Conservation (phyloP, 306 rosid genomes). For the Lablab purpureus region DNA sequence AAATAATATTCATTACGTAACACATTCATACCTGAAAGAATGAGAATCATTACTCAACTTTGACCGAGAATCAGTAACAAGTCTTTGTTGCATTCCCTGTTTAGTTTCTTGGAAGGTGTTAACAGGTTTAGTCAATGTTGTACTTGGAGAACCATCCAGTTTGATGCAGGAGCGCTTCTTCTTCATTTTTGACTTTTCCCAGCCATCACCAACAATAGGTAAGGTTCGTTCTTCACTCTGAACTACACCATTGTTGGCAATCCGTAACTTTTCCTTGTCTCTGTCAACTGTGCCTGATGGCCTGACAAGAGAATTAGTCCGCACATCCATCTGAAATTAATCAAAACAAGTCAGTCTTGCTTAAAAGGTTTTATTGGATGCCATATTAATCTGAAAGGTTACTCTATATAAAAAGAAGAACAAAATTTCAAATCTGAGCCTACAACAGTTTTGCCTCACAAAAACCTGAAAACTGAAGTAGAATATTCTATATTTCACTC, state of each 20-base stretch:
- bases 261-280: constrained; percentile 85
- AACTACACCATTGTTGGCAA: constrained; percentile 69
- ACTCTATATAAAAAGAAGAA: constrained; percentile 40
- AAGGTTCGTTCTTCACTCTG: constrained; percentile 85
- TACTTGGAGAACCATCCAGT: constrained; percentile 83
- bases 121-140: constrained; percentile 65
- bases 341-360: constrained; percentile 50
- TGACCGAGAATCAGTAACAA: constrained; percentile 77
- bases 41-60: constrained; percentile 82
- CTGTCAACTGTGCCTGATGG: constrained; percentile 82
- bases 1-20: constrained; percentile 9
- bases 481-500: constrained; percentile 19
- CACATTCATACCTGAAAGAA: constrained; percentile 80
- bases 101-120: constrained; percentile 84
- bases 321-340: constrained; percentile 79
- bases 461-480: constrained; percentile 32
- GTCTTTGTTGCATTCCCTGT: constrained; percentile 89
- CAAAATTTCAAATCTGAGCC: constrained; percentile 21
- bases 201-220: constrained; percentile 86
- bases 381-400: constrained; percentile 38
- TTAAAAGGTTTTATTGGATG: constrained; percentile 15
- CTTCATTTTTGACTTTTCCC: constrained; percentile 98
- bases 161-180: constrained; percentile 95
- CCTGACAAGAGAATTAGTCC: constrained; percentile 76
- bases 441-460: constrained; percentile 6